Evolutionary conservation across 2,329 filamentous ascomycete genomes (phyloP).

Genomic region (Neopestalotiopsis clavispora): DNA sequence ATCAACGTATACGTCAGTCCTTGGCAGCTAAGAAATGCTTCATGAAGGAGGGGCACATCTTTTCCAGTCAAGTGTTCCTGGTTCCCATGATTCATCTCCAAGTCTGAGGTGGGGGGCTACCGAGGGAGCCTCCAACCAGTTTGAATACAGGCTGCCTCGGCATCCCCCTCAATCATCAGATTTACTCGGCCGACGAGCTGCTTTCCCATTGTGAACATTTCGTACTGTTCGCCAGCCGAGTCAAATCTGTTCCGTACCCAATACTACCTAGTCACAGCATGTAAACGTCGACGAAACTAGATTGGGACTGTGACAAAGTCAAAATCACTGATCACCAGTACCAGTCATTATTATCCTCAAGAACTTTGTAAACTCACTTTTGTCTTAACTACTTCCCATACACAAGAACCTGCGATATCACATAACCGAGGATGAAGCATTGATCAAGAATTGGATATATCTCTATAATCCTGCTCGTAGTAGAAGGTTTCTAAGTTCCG

Average conservation of each 20-base stretch:
- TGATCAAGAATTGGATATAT: too few species aligned
- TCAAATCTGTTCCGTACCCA: neutral
- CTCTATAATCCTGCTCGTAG: too few species aligned
- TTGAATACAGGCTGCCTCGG: neutral
- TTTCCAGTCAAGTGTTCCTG: neutral
- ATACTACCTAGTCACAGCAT: neutral
- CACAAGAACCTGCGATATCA: too few species aligned
- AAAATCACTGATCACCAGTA: neutral
- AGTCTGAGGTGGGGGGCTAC: neutral
- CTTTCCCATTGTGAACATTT: constrained; percentile 5
- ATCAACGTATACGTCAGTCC: neutral
- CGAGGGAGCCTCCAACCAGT: neutral
- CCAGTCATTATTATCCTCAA: neutral
- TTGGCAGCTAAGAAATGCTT: neutral
- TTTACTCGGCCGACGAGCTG: constrained; percentile 1
- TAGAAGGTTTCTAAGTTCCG: too few species aligned
- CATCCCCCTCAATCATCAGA: neutral
- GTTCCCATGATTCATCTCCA: constrained; percentile 12
- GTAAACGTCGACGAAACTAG: neutral
- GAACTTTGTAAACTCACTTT: neutral
- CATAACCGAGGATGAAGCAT: too few species aligned
- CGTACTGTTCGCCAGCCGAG: neutral
- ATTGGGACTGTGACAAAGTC: neutral
- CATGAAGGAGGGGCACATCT: neutral
- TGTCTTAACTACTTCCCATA: neutral